Evolutionary conservation across 306 rosid genomes (phyloP), one percentile per base, ranked within the genome.

Genomic region (Bauhinia variegata): DNA sequence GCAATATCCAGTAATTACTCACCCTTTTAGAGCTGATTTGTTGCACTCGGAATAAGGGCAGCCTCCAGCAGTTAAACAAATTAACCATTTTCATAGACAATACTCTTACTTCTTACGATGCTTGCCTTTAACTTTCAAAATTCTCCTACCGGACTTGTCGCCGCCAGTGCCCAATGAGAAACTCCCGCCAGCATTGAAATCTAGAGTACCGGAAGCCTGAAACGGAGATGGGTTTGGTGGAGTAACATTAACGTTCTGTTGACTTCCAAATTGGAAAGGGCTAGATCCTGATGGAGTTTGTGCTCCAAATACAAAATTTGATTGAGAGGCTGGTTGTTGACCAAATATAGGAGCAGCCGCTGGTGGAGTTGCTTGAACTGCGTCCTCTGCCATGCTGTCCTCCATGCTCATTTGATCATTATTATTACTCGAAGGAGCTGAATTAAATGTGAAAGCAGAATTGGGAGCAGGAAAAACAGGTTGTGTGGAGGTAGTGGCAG

Each of bases 341-440:
- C 79, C 79, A 37, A 90, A 86, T 50, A 51, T 64, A 38, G 95
- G 77, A 39, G 60, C n/a, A n/a, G 60, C 54, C 6, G 80, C 18
- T 1, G 90, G 75, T 3, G 56, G 60, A 10, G 83, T 38, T 50
- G 79, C 73, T 72, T 84, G 90, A 56, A 84, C 56, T 12, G 80
- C 83, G 76, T 89, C 99, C 75, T 93, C 99, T 0, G 97, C 95
- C 97, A 93, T 90, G 80, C 91, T 86, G 75, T 93, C 96, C 75
- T 83, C 96, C 96, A 87, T 86, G 57, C 63, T 82, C 86, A 70
- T 82, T 77, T 93, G 96, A 59, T 82, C 86, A 74, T 76, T 88
- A n/a, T n/a, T n/a, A 83, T 80, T 88, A 58, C 72, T 80, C 0
- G 72, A n/a, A 28, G 89, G 43, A 31, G 83, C 60, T 47, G 93